Base-by-base conservation (phyloP, 768 basidiomycete genomes). In the Lactarius tabidus region DNA sequence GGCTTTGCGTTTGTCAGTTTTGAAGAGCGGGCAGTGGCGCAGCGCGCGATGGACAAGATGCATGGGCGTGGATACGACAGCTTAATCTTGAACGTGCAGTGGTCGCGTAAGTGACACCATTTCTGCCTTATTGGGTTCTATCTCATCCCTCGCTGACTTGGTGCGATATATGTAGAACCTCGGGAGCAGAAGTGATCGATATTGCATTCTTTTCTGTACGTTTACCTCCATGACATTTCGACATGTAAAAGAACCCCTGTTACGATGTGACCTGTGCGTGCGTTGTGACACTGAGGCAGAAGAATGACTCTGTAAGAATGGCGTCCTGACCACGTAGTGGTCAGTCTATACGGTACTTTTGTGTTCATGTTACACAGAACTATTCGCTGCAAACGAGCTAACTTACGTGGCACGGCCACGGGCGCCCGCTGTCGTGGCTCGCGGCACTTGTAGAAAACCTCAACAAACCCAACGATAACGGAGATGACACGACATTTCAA, bases 1-100 rank as follows among this genome's bases (percentile, higher is more conserved):
- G 96, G 96, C 57, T 97, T 96, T 75, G 96, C 95, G 18, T 98
- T 98, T 71, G 95, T 99, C 62, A 93, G 90, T 75, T 99, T 97
- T 72, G 96, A 98, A 73, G 88, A 89, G 18, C 81, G 82, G 73
- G 80, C 83, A 14, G 79, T 81, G 60, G 97, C 93, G 23, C 91
- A 96, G 77, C 83, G 80, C 73, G 97, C 97, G 51, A 88, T 97
- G 79, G 87, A 91, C 72, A 96, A 94, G 77, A 87, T 95, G 69
- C 82, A 98, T 72, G 96, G 95, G 29, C 84, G 85, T 71, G 95
- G 93, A 26, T 98, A 96, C 72, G 93, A 95, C 75, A 95, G 92
- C 74, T 78, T 98, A 66, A 98, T 98, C 69, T 73, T 88, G 69
- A 85, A 79, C 67, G 81, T 86, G 57, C 81, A 84, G 70, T 88